Evolutionary conservation across 768 basidiomycete genomes (phyloP), one percentile per base, ranked within the genome.

Genomic region (Paxillus ammoniavirescens): DNA sequence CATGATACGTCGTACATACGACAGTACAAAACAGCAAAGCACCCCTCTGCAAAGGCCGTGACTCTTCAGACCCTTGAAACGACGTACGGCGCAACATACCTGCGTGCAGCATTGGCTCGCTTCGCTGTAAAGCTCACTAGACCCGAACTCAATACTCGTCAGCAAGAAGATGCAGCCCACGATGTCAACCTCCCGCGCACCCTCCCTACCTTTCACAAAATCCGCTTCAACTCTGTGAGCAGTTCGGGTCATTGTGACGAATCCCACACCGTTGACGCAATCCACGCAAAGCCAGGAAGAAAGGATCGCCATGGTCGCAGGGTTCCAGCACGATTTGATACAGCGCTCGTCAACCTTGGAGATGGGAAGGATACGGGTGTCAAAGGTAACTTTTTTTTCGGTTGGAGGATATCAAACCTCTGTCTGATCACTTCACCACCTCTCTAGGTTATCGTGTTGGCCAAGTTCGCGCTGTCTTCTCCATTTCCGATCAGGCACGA

Each of bases 321-420:
- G 10, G 21, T 43, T 43, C 42, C 42, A 2, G 3, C 54, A 1
- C 54, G 68, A 4, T 77, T 75, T 60, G 75, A 78, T 53, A 75
- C 68, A 3, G 70, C 56, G 1, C 53, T 74, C 4, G 53, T 70
- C 36, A 65, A 66, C 12, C 40, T 14, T 17, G 30, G 35, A 17
- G 41, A 42, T 15, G 43, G 53, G 9, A 15, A 37, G 3, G 31
- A 15, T 14, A 55, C 38, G 15, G 62, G 61, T 2, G 30, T 58
- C 6, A 33, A 55, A 50, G 65, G 67, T 70, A 49, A 13, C 51
- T 37, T 37, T 37, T 37, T 15, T 37, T 37, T 37, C 36, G 6
- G 36, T 15, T 15, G 15, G 36, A 15, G 10, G 15, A 2, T 15
- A 37, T 15, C 36, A 37, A 37, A 37, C 36, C 36, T 15, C 36